These are phyloP conservation scores for Venturia nashicola DNA, from an alignment of 2,329 filamentous ascomycete species.

Conservation along the genomic window DNA sequence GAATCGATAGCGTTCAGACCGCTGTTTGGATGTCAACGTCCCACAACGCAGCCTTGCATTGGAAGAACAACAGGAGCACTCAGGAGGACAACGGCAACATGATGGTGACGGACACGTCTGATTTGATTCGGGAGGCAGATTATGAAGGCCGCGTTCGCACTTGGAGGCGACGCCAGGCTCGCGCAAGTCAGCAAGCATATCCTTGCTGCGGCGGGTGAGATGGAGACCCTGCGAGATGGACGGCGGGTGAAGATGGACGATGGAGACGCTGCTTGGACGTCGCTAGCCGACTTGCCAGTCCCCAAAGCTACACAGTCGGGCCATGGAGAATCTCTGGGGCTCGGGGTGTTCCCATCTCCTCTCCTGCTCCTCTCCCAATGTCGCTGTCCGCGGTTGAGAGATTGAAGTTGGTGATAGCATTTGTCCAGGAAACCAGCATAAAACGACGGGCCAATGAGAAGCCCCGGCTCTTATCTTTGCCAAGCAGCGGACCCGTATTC, in stretches of 20 bases:
- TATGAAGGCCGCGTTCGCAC: background rate
- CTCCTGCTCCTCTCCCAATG: too few species aligned
- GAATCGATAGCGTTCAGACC: too few species aligned
- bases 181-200: background rate
- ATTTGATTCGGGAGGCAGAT: background rate
- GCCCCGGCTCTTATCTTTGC: background rate
- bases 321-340: too few species aligned
- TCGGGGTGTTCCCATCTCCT: too few species aligned
- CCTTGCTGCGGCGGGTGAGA: background rate
- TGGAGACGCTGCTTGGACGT: too few species aligned
- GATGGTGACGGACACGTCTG: background rate
- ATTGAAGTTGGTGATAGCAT: too few species aligned
- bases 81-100: background rate
- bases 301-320: too few species aligned
- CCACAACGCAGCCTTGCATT: background rate
- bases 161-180: background rate
- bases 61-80: background rate
- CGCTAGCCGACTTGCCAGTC: too few species aligned
- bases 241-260: too few species aligned
- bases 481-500: background rate
- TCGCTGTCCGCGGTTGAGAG: too few species aligned
- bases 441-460: background rate
- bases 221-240: too few species aligned
- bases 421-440: background rate
- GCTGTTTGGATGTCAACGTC: background rate